These are phyloP conservation scores for Colletotrichum salicis DNA, from an alignment of 2,329 filamentous ascomycete species.

Conservation along the genomic window DNA sequence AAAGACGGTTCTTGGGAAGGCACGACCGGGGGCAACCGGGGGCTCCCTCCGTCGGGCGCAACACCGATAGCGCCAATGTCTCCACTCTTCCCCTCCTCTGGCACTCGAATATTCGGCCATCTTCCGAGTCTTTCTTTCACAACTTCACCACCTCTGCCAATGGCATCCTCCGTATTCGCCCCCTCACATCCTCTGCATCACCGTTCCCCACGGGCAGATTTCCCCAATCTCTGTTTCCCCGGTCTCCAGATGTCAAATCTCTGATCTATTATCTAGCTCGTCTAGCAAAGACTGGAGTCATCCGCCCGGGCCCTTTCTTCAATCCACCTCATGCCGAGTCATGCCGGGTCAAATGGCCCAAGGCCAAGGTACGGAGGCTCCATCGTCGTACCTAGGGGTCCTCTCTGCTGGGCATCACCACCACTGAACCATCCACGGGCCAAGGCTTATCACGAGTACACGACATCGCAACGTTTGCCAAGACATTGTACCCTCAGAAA, in stretches of 20 bases:
- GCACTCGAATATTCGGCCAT: constrained; percentile 20
- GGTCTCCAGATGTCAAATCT: not conserved
- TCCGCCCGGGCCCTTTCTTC: not conserved
- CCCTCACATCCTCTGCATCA: constrained; percentile 3
- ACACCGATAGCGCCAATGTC: not conserved
- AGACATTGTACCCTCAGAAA: constrained; percentile 6
- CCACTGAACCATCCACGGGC: not conserved
- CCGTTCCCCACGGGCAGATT: too few relatives aligned
- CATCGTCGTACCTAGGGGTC: not conserved
- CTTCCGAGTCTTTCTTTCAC: constrained; percentile 24
- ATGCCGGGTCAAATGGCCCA: constrained; percentile 8
- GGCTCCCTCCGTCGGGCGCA: constrained; percentile 16
- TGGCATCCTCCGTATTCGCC: not conserved
- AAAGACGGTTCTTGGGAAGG: constrained; percentile 3
- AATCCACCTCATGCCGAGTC: not conserved
- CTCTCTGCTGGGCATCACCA: not conserved
- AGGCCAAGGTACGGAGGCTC: not conserved
- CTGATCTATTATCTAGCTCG: not conserved
- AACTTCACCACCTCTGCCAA: not conserved
- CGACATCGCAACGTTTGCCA: constrained; percentile 19
- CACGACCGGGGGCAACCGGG: constrained; percentile 11
- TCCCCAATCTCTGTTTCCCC: not conserved
- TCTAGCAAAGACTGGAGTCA: not conserved
- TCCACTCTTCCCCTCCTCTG: not conserved
- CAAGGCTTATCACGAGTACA: not conserved